phyloP scores from a whole-genome alignment of 257 asterid genomes.

The Capsicum chinense region DNA sequence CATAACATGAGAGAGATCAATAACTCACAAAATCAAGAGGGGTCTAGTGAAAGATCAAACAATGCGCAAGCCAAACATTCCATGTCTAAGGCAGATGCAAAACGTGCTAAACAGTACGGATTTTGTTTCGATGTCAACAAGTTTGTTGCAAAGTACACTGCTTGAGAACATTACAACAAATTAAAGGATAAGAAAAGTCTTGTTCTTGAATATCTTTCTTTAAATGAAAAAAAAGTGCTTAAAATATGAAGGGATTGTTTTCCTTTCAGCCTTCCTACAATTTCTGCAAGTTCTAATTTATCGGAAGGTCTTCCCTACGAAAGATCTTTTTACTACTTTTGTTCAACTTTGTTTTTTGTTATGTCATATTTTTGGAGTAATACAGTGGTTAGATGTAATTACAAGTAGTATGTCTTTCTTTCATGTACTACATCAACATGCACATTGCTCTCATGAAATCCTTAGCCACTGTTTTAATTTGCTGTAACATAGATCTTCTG shows the following conservation, averaged over 20 bases:
- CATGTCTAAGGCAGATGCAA: slow-evolving; percentile 61
- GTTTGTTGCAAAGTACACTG: neutral
- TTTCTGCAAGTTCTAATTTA: neutral
- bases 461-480: neutral
- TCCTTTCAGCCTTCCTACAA: neutral
- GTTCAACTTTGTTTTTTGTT: neutral
- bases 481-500: neutral
- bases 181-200: neutral
- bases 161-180: neutral
- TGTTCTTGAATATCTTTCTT: neutral
- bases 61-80: slow-evolving; percentile 52
- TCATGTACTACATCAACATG: neutral
- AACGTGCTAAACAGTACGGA: slow-evolving; percentile 76
- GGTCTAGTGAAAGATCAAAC: slow-evolving; percentile 44
- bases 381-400: neutral
- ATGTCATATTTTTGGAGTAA: neutral
- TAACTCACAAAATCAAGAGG: slow-evolving; percentile 43
- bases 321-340: neutral
- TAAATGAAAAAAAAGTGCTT: neutral
- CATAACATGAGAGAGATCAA: slow-evolving; percentile 41
- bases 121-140: neutral
- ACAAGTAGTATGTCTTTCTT: neutral
- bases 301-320: neutral
- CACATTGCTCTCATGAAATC: neutral
- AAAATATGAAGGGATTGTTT: neutral